These are phyloP conservation scores for Garcia nutans DNA, from an alignment of 345 rosid genomes.

Conservation along the genomic window DNA sequence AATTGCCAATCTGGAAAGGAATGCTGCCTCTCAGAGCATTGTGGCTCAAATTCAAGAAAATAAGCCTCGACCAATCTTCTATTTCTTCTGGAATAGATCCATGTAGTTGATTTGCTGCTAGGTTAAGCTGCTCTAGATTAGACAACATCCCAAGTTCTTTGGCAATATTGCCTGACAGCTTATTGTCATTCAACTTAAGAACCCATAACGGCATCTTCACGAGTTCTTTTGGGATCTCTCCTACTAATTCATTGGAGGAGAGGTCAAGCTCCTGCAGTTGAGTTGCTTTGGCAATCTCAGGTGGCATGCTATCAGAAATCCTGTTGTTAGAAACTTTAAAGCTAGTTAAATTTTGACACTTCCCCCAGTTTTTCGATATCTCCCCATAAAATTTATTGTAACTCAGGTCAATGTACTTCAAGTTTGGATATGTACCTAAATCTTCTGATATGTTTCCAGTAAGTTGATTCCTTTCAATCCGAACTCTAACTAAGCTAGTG, in stretches of 20 bases:
- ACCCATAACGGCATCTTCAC: neutral
- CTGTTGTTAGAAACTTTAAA: neutral
- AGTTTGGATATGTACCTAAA: neutral
- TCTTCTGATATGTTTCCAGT: neutral
- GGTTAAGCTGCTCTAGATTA: neutral
- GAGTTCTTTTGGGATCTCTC: constrained; percentile 1
- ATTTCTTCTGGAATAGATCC: constrained; percentile 2
- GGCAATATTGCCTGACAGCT: constrained; percentile 1
- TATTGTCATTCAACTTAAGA: neutral
- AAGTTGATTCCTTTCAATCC: neutral
- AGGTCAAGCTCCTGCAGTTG: neutral
- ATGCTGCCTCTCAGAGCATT: neutral
- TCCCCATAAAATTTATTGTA: neutral
- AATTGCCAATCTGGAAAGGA: neutral
- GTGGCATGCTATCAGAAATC: neutral
- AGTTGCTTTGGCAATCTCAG: neutral
- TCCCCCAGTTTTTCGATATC: neutral
- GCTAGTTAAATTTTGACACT: neutral
- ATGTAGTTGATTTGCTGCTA: neutral
- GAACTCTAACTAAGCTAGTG: neutral
- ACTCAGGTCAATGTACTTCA: neutral
- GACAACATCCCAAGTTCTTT: neutral
- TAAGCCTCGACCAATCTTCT: neutral
- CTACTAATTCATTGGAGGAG: neutral
- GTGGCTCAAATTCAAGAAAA: neutral